Evolutionary conservation across 129 eudicot species (phyloP).

Genomic region (Scalesia atractyloides): DNA sequence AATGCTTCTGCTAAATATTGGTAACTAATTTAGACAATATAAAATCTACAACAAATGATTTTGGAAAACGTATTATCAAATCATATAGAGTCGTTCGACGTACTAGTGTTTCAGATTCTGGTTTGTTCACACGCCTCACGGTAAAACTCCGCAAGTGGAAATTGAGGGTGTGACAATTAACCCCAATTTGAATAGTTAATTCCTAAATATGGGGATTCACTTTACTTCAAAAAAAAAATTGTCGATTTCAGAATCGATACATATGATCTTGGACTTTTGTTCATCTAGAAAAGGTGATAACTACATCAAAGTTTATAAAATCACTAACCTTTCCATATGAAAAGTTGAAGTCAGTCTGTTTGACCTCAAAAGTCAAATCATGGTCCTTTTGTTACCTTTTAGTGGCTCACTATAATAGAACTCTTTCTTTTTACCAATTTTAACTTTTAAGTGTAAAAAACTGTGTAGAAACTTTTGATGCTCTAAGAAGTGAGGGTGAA

Average conservation of each 20-base stretch:
- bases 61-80: too few relatives aligned
- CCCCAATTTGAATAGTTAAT: too few relatives aligned
- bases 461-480: constrained; percentile 45
- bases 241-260: not conserved
- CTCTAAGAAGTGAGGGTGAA: constrained; percentile 70
- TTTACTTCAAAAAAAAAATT: not conserved
- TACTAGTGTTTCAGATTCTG: too few relatives aligned
- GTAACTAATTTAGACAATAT: too few relatives aligned
- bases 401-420: not conserved
- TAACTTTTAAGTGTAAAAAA: constrained; percentile 1
- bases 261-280: constrained; percentile 6
- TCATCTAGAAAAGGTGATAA: not conserved
- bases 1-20: too few relatives aligned
- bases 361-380: constrained; percentile 8
- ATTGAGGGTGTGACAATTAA: too few relatives aligned
- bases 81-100: too few relatives aligned
- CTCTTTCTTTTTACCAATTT: not conserved
- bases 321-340: not conserved
- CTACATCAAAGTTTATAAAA: not conserved
- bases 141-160: too few relatives aligned
- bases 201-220: too few relatives aligned
- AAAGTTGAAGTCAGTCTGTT: not conserved
- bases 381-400: not conserved
- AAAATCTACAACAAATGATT: too few relatives aligned
- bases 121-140: too few relatives aligned